Base-by-base conservation (phyloP, 805 yeast species). In the Metschnikowia continentalis region DNA sequence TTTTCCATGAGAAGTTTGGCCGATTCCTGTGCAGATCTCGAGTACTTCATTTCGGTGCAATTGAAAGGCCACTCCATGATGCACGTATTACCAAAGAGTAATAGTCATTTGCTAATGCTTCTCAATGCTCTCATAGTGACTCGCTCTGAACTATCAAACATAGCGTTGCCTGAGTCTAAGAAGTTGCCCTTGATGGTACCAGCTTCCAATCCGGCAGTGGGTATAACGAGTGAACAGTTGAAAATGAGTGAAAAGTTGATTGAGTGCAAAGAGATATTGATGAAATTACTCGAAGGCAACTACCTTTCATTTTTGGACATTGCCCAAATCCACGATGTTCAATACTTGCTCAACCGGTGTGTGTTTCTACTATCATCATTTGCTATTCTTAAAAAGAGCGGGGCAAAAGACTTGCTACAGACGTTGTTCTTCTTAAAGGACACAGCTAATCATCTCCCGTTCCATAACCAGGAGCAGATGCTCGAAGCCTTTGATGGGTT, bases 401-500 rank as follows among this genome's bases (percentile, higher is more conserved):
- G 50, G 5, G 35, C 48, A 6, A 33, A 26, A 10, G 50, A 45
- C 50, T 35, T 56, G 14, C 52, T 72, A 1, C 55, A 56, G 15
- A 62, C 57, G 37, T 52, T 63, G 8, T 48, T 67, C 8, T 53
- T 60, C 15, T 40, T 56, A 14, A 51, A 47, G 32, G 58, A 54
- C 17, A 50, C 44, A 6, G 49, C 56, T 3, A 20, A 47, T 13
- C 39, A 35, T 23, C 46, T 50, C 7, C 58, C 58, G 2, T 54
- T 47, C 19, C 20, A 26, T n/a, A 49, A 44, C 20, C 55, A 52
- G n/a, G 46, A 36, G 23, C 37, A 33, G 5, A n/a, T 49, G 7
- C 33, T 52, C 10, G 17, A 39, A n/a, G 19, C 15, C 20, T 11
- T 15, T 3, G 26, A 32, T 10, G 64, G 58, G 32, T 56, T 56